Evolutionary conservation across 306 rosid genomes (phyloP), one percentile per base, ranked within the genome.

Genomic region (Luffa acutangula): DNA sequence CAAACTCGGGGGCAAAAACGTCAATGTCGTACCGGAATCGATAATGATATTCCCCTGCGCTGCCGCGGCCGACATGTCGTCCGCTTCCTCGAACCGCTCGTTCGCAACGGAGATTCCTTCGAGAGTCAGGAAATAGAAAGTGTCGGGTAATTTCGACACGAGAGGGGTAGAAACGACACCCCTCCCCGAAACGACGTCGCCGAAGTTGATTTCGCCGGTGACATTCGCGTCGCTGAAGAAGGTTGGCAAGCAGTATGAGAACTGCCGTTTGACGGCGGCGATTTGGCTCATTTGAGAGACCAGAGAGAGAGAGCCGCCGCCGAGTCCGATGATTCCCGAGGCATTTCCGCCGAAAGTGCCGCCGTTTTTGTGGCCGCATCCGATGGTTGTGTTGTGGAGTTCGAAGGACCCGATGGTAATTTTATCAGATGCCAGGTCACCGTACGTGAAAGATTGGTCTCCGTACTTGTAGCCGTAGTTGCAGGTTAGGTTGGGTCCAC

Each of bases 1-100:
- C 25, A 86, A 36, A 0, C 71, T 74, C 0, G 2, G 12, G 0
- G 96, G 92, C 0, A 90, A 53, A 56, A 69, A 17, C 0, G 90
- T 91, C 1, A 81, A 6, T 0, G 91, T 81, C 18, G 96, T 89
- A 6, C 96, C 96, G 0, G 91, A 87, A 60, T 93, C 90, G 34
- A 93, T 85, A 1, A 93, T 15, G 3, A 91, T 78, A 52, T 89
- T 89, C 1, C 93, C 96, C 52, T 0, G 1, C 2, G 4, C 2
- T 8, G 21, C 6, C 1, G 67, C 80, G 2, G 9, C 48, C 14
- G 25, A 48, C 25, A 2, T 21, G n/a, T 15, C 60, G 25, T 60
- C 20, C 0, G 34, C n/a, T 10, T 57, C 72, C 0, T 36, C 3
- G 7, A 65, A 15, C 1, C 78, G 83, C 69, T 79, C n/a, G 43